Percentiles rank a stretch among this genome's conserved stretches.
Evolutionary conservation across 2,329 filamentous ascomycete species (phyloP).

Genomic region (Aureobasidium subglaciale): DNA sequence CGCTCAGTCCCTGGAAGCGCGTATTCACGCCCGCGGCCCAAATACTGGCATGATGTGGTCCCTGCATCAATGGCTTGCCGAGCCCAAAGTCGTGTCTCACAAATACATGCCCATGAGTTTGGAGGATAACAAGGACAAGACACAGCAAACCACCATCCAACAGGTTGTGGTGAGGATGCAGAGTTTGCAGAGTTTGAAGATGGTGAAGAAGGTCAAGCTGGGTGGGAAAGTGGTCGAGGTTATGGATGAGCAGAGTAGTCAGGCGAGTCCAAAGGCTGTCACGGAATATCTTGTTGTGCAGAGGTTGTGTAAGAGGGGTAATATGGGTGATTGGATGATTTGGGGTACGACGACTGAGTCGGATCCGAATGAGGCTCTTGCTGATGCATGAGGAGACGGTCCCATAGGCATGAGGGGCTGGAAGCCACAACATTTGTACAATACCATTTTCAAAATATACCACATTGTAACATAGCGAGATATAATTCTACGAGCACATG

Average conservation of each 20-base stretch:
- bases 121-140: slow-evolving; percentile 22
- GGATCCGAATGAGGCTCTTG: slow-evolving; percentile 24
- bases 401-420: background rate
- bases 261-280: slow-evolving; percentile 32
- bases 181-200: slow-evolving; percentile 17
- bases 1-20: slow-evolving; percentile 24
- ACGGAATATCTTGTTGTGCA: slow-evolving; percentile 47
- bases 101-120: slow-evolving; percentile 26
- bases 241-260: slow-evolving; percentile 32
- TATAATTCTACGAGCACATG: no score
- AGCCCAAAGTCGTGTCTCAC: slow-evolving; percentile 24
- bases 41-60: slow-evolving; percentile 25
- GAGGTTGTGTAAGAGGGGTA: slow-evolving; percentile 35
- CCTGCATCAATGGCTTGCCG: slow-evolving; percentile 23
- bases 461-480: background rate
- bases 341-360: slow-evolving; percentile 44
- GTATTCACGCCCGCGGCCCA: slow-evolving; percentile 32
- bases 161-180: slow-evolving; percentile 20
- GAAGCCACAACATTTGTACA: background rate
- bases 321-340: slow-evolving; percentile 41
- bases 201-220: slow-evolving; percentile 24
- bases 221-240: slow-evolving; percentile 22
- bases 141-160: slow-evolving; percentile 16
- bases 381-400: no score
- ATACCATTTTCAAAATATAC: background rate